Conservation (phyloP, 2,329 filamentous ascomycete species). For the Onygenales sp. region DNA sequence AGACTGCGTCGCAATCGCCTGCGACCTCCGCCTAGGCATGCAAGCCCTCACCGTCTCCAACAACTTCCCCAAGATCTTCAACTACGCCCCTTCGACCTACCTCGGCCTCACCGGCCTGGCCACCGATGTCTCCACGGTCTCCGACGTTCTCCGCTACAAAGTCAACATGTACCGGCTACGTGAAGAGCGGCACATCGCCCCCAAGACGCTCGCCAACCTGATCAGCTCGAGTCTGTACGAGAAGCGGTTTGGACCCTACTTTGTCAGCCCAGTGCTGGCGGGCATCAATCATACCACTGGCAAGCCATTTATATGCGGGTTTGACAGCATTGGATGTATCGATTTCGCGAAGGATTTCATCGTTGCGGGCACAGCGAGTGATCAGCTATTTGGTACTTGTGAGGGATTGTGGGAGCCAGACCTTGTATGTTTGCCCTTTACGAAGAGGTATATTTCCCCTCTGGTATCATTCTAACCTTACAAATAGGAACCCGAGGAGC, state of each 20-base stretch:
- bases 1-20: slow-evolving; percentile 98
- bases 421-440: slow-evolving; percentile 53
- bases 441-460: neutral
- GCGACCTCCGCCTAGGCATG: slow-evolving; percentile 93
- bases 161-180: slow-evolving; percentile 99
- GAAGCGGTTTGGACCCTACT: slow-evolving; percentile 91
- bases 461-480: neutral
- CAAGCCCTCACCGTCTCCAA: slow-evolving; percentile 96
- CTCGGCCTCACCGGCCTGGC: slow-evolving; percentile 93
- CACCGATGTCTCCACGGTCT: slow-evolving; percentile 89
- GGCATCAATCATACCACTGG: slow-evolving; percentile 90
- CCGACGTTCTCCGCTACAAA: slow-evolving; percentile 98
- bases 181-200: slow-evolving; percentile 93
- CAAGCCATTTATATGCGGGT: slow-evolving; percentile 96
- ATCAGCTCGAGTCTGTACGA: slow-evolving; percentile 89
- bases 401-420: slow-evolving; percentile 97
- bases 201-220: slow-evolving; percentile 91
- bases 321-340: slow-evolving; percentile 98
- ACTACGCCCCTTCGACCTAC: slow-evolving; percentile 82
- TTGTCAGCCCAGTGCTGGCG: slow-evolving; percentile 87
- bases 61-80: slow-evolving; percentile 99
- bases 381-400: slow-evolving; percentile 98
- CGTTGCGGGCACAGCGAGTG: slow-evolving; percentile 87
- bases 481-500: slow-evolving; percentile 72
- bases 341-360: slow-evolving; percentile 99